Evolutionary conservation across 2,329 filamentous ascomycete genomes (phyloP), one percentile per base, ranked within the genome.

Genomic region (Hymenoscyphus scutula): DNA sequence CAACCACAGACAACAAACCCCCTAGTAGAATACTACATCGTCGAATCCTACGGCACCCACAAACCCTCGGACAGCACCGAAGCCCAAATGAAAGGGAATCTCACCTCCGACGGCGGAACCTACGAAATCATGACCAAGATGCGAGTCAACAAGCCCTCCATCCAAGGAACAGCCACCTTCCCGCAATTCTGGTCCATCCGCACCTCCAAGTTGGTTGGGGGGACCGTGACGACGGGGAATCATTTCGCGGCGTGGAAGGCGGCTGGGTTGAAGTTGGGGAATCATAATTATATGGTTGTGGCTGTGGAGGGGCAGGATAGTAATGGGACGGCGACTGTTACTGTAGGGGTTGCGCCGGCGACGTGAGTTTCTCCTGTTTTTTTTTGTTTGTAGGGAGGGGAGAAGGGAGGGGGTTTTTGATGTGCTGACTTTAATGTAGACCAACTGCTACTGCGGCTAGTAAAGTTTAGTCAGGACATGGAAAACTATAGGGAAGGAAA

Each of bases 191-290:
- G 79, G 80, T 80, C 78, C 23, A 78, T 84, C 23, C 77, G 82
- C 62, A 73, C 76, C 64, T 74, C 65, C 60, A 83, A 84, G 77
- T 77, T 82, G 56, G 75, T 76, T 27, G 75, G 77, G 59, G 83
- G 82, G 3, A 81, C 78, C 6, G 79, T 86, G 64, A 81, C 77
- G 41, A 76, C 77, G 1, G 74, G 71, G 27, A 80, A 78, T 65
- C 82, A 84, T 71, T 84, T 85, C 68, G 76, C 80, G 67, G 82
- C 81, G 7, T 85, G 83, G 83, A 71, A 72, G 23, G 74, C 75
- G 41, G 68, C 72, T n/a, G 82, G 82, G 3, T 72, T 84, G 71
- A 76, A 73, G 29, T 69, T 85, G 11, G 83, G 82, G 2, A 75
- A 41, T 7, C 61, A 61, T 17, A 64, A 84, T 72, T 85, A 85